Base-by-base conservation (phyloP, 306 rosid species). In the Cicer chorassanicum region DNA sequence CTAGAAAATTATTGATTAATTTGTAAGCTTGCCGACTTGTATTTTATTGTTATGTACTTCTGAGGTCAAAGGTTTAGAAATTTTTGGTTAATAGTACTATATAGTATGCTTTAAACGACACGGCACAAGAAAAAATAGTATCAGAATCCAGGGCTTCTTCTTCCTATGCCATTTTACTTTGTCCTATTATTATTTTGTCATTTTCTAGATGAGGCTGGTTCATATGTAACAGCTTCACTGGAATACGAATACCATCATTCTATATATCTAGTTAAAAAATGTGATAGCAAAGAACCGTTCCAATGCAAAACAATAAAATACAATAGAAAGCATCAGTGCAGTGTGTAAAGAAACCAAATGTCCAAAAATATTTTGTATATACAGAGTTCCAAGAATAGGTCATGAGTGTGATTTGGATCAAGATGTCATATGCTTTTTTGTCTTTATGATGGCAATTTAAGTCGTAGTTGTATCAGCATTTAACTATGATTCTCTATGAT, bases 1-100 rank as follows among this genome's bases (percentile, higher is more conserved):
- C 36, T 12, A 50, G 43, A 61, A 60, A 54, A 76, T 39, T 16
- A 70, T 43, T 36, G 50, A 53, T 74, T 60, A 21, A 80, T 74
- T 40, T 60, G 50, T 74, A 80, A 61, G 42, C 59, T 74, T 59
- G 66, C 72, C 72, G 76, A 39, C 70, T 60, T 11, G 76, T 56
- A 57, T 12, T 75, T 65, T 74, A 6, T 50, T 18, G 38, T 75
- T 78, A 60, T 36, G 29, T 43, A 78, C 12, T 24, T 63, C 6
- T 78, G 40, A 42, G 49, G 59, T 77, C 34, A 74, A 40, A 16
- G 51, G n/a, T 50, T 75, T 15, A 7, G 7, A 63, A 8, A 12
- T 49, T n/a, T 56, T 44, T 15, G 29, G 36, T 29, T 4, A 29
- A 29, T 4, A 29, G 5, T 29, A 29, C 34, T 29, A 29, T 29